Evolutionary conservation across 192 early-diverging fungal genomes (phyloP), one percentile per base, ranked within the genome.

Genomic region (Jimgerdemannia lactiflua): DNA sequence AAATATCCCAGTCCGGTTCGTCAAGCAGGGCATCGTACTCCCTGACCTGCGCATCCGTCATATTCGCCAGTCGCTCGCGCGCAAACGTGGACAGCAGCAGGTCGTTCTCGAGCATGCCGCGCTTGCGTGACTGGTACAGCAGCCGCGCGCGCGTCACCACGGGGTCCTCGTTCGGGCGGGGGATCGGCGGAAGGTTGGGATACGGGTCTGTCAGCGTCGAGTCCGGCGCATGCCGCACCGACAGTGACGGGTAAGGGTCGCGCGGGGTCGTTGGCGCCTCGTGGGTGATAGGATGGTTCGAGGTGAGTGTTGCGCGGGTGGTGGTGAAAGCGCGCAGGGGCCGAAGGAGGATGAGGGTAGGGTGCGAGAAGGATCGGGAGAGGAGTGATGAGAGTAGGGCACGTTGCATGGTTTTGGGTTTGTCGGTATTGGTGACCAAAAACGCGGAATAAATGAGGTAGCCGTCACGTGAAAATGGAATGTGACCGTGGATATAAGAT

Each of bases 1-100:
- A 99, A 67, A 99, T 95, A 80, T 98, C 97, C 98, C 98, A 99
- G 80, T 99, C 98, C 11, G 91, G 89, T 66, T 91, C 89, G 75
- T 95, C 92, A 80, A 99, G 82, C 70, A 99, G 82, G 71, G 82
- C 70, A 74, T 98, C 98, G 70, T 93, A 91, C 71, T 96, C 91
- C 4, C 77, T 78, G 74, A 98, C 80, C 73, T 95, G 88, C 3
- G 79, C 74, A 42, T 82, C 75, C 20, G 82, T 71, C 69, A 96
- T 80, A 0, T 65, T 39, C 10, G 44, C 43, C 39, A 99, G 77
- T 74, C 91, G 83, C 64, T 90, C 87, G 54, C 82, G 79, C 11
- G 94, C 92, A 88, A 95, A 97, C 3, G 96, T 98, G 42, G 94
- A 95, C 10, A 98, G 81, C 67, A 99, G 73, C 72, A 98, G 86